Conservation (phyloP, 2,329 filamentous ascomycete genomes). For the Aspergillus ruber region DNA sequence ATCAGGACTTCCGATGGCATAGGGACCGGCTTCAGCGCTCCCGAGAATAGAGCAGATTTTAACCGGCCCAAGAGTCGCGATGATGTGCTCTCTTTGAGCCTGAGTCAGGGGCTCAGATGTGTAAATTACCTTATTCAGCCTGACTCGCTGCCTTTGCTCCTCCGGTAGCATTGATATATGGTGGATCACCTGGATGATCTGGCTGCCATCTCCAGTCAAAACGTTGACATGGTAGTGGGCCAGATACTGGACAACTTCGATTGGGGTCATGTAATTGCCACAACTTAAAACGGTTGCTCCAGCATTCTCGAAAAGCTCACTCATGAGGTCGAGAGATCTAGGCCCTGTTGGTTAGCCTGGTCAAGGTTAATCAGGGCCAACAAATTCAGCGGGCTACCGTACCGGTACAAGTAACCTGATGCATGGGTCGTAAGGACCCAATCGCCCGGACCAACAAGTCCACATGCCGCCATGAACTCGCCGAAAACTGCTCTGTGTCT, state of each 20-base stretch:
- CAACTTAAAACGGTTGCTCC: constrained; percentile 36
- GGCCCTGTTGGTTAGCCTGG: not conserved
- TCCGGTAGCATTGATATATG: constrained; percentile 27
- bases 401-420: constrained; percentile 36
- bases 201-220: constrained; percentile 34
- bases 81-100: constrained; percentile 28
- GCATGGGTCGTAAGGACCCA: constrained; percentile 37
- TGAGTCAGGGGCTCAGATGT: constrained; percentile 38
- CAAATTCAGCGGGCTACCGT: not conserved
- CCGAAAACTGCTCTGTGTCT: constrained; percentile 33
- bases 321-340: constrained; percentile 35
- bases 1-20: constrained; percentile 26
- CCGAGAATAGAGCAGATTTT: constrained; percentile 38
- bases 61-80: constrained; percentile 22
- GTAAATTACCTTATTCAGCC: constrained; percentile 39
- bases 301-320: constrained; percentile 38
- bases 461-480: constrained; percentile 20
- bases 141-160: constrained; percentile 14
- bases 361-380: too few relatives aligned
- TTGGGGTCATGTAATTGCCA: constrained; percentile 23
- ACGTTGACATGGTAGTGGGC: constrained; percentile 32
- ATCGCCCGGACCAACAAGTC: constrained; percentile 30
- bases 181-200: constrained; percentile 32
- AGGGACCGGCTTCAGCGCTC: constrained; percentile 41
- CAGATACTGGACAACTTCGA: constrained; percentile 21